These are phyloP conservation scores for Suillus tomentosus DNA, from an alignment of 768 basidiomycete species.

Conservation along the genomic window DNA sequence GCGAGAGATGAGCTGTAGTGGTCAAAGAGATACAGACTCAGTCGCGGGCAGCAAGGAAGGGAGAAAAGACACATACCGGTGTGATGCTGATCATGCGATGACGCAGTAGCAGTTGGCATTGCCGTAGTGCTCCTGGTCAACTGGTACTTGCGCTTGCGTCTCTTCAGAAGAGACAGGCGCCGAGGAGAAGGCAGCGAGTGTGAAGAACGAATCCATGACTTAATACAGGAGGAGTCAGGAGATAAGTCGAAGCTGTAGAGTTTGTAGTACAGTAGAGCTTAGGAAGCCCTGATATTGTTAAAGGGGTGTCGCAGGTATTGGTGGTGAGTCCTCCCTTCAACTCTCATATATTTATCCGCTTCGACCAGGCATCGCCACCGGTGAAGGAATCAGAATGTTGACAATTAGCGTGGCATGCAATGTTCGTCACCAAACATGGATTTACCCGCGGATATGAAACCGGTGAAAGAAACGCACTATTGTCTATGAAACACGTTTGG, in stretches of 20 bases:
- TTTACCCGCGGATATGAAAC: background rate
- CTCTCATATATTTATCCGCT: constrained; percentile 4
- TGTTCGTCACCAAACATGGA: background rate
- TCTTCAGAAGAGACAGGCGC: constrained; percentile 3
- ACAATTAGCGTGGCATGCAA: background rate
- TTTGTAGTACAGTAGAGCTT: background rate
- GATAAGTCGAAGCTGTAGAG: background rate
- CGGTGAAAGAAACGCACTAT: background rate
- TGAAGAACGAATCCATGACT: constrained; percentile 4
- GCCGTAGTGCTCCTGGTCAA: background rate
- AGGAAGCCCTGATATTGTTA: background rate
- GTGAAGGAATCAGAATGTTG: background rate
- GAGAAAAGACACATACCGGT: background rate
- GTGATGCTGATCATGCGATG: constrained; percentile 1
- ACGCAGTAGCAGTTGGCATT: background rate
- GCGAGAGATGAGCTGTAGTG: background rate
- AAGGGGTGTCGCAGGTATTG: background rate
- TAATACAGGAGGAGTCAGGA: background rate
- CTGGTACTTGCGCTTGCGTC: constrained; percentile 7
- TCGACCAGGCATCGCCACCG: background rate
- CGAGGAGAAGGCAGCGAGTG: background rate
- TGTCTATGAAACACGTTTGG: background rate
- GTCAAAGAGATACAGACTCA: background rate
- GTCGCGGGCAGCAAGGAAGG: background rate
- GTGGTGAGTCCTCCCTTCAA: background rate